These are phyloP conservation scores for Alternaria alternata DNA, from an alignment of 2,329 filamentous ascomycete species.

Conservation along the genomic window DNA sequence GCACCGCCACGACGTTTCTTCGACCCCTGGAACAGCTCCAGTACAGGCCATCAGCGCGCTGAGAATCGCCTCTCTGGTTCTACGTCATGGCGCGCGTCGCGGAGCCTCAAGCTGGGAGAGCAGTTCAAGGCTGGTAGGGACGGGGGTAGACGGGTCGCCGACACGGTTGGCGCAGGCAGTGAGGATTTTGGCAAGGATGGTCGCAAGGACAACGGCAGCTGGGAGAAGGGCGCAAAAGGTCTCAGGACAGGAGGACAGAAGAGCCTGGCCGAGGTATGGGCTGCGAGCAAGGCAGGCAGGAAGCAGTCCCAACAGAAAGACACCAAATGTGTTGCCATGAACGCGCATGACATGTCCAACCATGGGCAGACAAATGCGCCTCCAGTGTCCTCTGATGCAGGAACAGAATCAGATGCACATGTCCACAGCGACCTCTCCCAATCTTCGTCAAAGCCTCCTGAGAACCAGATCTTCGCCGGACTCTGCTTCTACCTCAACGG, in stretches of 20 bases:
- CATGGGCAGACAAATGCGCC: background rate
- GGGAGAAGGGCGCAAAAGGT: conserved; percentile 57
- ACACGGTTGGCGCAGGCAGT: conserved; percentile 71
- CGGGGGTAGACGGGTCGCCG: conserved; percentile 66
- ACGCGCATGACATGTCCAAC: background rate
- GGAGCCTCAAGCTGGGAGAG: conserved; percentile 71
- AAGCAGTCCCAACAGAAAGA: conserved; percentile 17
- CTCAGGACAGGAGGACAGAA: conserved; percentile 58
- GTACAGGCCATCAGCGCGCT: conserved; percentile 80
- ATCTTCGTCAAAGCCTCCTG: conserved; percentile 7
- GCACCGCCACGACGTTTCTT: conserved; percentile 53
- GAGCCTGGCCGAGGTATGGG: conserved; percentile 42
- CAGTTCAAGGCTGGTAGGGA: conserved; percentile 70
- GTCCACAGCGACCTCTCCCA: background rate
- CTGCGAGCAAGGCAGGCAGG: conserved; percentile 26
- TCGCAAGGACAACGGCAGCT: conserved; percentile 62
- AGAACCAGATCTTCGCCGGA: conserved; percentile 69
- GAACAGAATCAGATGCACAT: background rate
- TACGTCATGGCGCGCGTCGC: conserved; percentile 75
- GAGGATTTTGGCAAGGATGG: conserved; percentile 62
- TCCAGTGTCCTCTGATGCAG: background rate
- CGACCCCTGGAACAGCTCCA: conserved; percentile 76
- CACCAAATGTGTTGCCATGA: background rate
- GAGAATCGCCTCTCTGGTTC: conserved; percentile 70
- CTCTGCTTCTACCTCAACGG: conserved; percentile 87